A percentile compares a stretch with the other conserved stretches of the same genome.
Conservation (phyloP, 352 stramenopile species). For the Phytophthora sojae region DNA sequence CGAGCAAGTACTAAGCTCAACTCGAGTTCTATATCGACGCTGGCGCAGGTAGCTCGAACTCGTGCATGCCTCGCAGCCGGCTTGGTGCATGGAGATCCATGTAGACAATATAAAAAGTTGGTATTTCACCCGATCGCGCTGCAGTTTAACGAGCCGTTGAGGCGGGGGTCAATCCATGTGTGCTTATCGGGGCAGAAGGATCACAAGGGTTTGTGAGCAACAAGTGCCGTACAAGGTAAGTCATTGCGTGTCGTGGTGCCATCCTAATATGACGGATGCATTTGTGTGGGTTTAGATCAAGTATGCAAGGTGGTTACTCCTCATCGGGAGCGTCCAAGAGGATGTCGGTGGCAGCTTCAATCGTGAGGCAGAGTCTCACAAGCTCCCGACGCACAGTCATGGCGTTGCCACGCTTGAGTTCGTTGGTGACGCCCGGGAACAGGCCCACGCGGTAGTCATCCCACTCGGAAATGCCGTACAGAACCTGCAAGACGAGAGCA, state of each 20-base stretch:
- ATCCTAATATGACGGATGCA: slow-evolving; percentile 13
- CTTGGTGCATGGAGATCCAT: slow-evolving; percentile 5
- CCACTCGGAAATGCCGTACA: slow-evolving; percentile 88
- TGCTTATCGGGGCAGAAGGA: slow-evolving; percentile 6
- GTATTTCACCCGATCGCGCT: slow-evolving; percentile 9
- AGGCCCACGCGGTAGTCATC: slow-evolving; percentile 83
- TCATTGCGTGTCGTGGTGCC: neutral
- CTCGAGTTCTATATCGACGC: slow-evolving; percentile 11
- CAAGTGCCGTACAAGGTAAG: slow-evolving; percentile 10
- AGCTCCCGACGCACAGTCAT: slow-evolving; percentile 83
- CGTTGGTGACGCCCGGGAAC: slow-evolving; percentile 79
- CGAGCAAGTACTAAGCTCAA: slow-evolving; percentile 54
- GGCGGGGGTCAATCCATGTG: neutral
- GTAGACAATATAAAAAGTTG: slow-evolving; percentile 27
- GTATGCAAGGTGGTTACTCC: slow-evolving; percentile 25
- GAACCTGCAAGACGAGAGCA: slow-evolving; percentile 37
- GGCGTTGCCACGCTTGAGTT: slow-evolving; percentile 70
- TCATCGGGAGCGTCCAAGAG: slow-evolving; percentile 44
- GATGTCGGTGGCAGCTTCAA: slow-evolving; percentile 80
- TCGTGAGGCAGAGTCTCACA: slow-evolving; percentile 80
- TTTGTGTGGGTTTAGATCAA: slow-evolving; percentile 3
- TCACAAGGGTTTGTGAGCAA: neutral
- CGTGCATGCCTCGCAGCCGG: slow-evolving; percentile 10
- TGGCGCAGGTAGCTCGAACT: slow-evolving; percentile 6
- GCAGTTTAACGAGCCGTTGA: slow-evolving; percentile 6